Percentiles rank a stretch among this genome's conserved stretches.
Conservation (phyloP, 1,284 basidiomycete genomes). For the Trametes pubescens region DNA sequence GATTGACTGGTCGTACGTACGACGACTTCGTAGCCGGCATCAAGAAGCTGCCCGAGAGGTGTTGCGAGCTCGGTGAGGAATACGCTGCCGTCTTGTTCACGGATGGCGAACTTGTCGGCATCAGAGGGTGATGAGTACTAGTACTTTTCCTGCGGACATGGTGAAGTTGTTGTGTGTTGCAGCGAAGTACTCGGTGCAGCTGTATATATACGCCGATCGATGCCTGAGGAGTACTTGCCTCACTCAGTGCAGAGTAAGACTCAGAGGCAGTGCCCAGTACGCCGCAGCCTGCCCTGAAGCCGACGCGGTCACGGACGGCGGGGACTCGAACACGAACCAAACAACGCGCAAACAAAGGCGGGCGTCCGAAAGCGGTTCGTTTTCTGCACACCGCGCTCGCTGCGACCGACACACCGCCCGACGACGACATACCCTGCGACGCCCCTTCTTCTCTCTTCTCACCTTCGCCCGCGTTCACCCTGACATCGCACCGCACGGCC, state of each 20-base stretch:
- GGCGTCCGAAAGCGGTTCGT: constrained; percentile 19
- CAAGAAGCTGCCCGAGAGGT: constrained; percentile 37
- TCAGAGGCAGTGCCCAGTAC: constrained; percentile 12
- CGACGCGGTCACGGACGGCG: constrained; percentile 29
- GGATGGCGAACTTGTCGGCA: constrained; percentile 35
- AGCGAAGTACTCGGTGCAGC: neutral
- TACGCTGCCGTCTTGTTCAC: constrained; percentile 37
- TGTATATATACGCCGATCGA: neutral
- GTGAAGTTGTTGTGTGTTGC: neutral
- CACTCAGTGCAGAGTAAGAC: neutral
- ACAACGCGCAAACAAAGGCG: constrained; percentile 44
- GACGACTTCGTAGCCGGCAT: constrained; percentile 38
- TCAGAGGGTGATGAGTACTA: constrained; percentile 44
- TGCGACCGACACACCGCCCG: constrained; percentile 25
- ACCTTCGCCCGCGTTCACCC: neutral
- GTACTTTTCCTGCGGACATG: constrained; percentile 34
- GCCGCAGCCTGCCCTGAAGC: constrained; percentile 27
- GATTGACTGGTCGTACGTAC: constrained; percentile 22
- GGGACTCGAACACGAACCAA: constrained; percentile 43
- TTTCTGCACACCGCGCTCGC: constrained; percentile 21
- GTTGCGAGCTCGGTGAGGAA: constrained; percentile 42
- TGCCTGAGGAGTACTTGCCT: neutral
- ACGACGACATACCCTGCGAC: constrained; percentile 28
- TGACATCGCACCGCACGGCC: constrained; percentile 8
- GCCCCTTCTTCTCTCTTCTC: constrained; percentile 22